phyloP scores from a whole-genome alignment of 2,329 filamentous ascomycete species.

The Amauroascus niger region DNA sequence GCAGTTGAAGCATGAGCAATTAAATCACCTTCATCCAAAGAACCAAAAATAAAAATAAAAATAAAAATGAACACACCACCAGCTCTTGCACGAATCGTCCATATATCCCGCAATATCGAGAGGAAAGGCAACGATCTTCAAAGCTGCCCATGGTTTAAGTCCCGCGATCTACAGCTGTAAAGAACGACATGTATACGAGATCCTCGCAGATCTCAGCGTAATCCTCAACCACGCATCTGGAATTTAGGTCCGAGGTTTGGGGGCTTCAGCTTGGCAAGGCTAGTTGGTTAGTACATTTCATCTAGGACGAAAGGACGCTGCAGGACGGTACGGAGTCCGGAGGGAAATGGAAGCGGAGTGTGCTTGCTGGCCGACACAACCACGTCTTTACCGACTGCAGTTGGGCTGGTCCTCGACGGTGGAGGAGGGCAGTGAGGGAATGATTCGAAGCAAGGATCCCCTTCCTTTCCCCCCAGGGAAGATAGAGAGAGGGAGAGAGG shows the following conservation, averaged over 20 bases:
- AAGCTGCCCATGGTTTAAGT: neutral
- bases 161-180: neutral
- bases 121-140: neutral
- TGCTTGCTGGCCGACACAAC: neutral
- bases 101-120: neutral
- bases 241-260: neutral
- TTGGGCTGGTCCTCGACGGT: too few relatives aligned
- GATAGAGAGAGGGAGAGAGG: too few relatives aligned
- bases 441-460: neutral
- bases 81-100: too few relatives aligned
- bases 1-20: neutral
- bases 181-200: neutral
- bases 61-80: too few relatives aligned
- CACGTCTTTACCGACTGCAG: neutral
- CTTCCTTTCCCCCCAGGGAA: too few relatives aligned
- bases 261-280: neutral
- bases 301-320: neutral
- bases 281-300: too few relatives aligned
- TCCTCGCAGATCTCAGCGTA: neutral
- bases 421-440: neutral
- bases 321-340: neutral
- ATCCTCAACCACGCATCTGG: neutral
- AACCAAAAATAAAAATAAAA: neutral
- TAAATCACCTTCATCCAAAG: neutral
- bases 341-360: too few relatives aligned